These are phyloP conservation scores for Lipomyces lipofer DNA, from an alignment of 805 yeast species.

Conservation along the genomic window DNA sequence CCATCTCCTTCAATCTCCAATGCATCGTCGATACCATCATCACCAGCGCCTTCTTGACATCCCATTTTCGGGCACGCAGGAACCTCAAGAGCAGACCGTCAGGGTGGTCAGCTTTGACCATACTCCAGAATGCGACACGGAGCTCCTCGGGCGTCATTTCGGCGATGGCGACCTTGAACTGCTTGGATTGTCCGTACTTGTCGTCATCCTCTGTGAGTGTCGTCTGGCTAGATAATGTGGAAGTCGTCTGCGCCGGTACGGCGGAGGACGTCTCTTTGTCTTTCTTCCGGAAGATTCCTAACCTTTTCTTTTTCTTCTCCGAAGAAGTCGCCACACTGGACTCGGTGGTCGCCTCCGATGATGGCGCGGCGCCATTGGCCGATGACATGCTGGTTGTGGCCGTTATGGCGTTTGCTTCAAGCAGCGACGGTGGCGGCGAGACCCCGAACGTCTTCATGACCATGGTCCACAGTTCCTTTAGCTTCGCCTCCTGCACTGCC, in stretches of 20 bases:
- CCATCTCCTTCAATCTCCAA: constrained; percentile 71
- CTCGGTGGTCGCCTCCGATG: constrained; percentile 7
- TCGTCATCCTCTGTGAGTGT: constrained; percentile 26
- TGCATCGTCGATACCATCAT: constrained; percentile 87
- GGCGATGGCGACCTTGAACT: constrained; percentile 51
- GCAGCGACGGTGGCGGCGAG: constrained; percentile 33
- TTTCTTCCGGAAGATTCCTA: constrained; percentile 32
- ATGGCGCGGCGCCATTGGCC: constrained; percentile 8
- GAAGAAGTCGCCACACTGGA: constrained; percentile 3
- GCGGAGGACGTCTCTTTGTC: constrained; percentile 17
- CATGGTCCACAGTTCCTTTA: constrained; percentile 44
- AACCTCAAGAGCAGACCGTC: constrained; percentile 84
- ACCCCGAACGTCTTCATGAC: constrained; percentile 27
- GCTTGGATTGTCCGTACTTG: constrained; percentile 30
- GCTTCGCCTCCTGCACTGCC: constrained; percentile 41
- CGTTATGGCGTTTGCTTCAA: constrained; percentile 19
- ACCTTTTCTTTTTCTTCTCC: constrained; percentile 29
- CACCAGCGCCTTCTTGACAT: constrained; percentile 68
- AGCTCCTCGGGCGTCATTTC: constrained; percentile 54
- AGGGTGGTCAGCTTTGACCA: constrained; percentile 73
- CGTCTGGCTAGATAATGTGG: constrained; percentile 20
- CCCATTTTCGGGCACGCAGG: constrained; percentile 93
- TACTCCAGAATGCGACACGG: constrained; percentile 55
- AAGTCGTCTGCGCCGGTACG: background rate
- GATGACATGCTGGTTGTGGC: constrained; percentile 12